phyloP scores from a whole-genome alignment of 2,329 filamentous ascomycete genomes.

The Penicillium vulpinum region DNA sequence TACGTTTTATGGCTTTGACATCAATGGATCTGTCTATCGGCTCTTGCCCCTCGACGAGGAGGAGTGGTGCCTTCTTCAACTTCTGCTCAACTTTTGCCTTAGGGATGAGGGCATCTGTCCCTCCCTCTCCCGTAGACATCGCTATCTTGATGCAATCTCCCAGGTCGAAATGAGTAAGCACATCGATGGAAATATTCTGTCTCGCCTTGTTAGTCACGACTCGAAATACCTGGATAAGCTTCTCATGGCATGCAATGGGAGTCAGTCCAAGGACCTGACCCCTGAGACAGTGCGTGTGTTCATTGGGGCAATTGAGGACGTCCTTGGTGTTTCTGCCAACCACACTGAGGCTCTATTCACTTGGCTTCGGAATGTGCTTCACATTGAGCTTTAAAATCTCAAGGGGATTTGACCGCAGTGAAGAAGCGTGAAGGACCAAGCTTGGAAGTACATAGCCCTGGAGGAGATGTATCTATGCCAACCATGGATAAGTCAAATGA shows the following conservation, averaged over 20 bases:
- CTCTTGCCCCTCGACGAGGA: constrained; percentile 65
- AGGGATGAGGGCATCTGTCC: constrained; percentile 52
- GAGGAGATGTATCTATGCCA: neutral
- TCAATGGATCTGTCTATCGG: constrained; percentile 69
- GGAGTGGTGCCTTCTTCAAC: constrained; percentile 68
- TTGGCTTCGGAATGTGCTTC: constrained; percentile 39
- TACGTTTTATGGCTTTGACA: constrained; percentile 64
- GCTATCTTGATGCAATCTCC: constrained; percentile 31
- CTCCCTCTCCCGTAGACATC: constrained; percentile 42
- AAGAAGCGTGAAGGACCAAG: neutral
- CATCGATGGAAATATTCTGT: constrained; percentile 66
- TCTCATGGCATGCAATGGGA: constrained; percentile 21
- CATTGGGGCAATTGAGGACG: constrained; percentile 50
- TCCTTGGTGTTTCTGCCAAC: constrained; percentile 44
- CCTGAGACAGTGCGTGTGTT: constrained; percentile 35
- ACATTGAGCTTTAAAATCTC: constrained; percentile 22
- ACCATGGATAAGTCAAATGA: neutral
- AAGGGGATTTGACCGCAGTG: neutral
- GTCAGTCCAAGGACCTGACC: constrained; percentile 7
- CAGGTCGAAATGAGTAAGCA: constrained; percentile 57
- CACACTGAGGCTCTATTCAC: constrained; percentile 31
- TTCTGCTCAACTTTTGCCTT: constrained; percentile 69
- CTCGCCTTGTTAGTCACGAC: constrained; percentile 53
- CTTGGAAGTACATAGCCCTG: neutral
- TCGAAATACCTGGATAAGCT: constrained; percentile 32